These are phyloP conservation scores for Piper longum DNA, from an alignment of 164 flowering plant genomes.

Conservation along the genomic window DNA sequence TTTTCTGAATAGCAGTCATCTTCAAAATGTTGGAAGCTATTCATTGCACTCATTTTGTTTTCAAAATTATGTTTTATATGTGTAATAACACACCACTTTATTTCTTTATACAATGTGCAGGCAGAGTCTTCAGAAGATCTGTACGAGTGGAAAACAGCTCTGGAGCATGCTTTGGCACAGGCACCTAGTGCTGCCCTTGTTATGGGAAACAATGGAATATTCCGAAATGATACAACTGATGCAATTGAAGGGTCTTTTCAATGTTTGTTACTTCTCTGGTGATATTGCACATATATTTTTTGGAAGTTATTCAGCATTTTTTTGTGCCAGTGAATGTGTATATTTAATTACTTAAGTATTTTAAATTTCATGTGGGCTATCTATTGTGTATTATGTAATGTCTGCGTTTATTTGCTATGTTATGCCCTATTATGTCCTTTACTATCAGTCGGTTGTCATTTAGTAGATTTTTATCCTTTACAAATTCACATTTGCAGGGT, in stretches of 20 bases:
- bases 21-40: background rate
- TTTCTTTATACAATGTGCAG: slow-evolving; percentile 20
- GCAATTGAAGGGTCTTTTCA: slow-evolving; percentile 66
- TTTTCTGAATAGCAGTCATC: background rate
- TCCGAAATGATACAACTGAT: slow-evolving; percentile 69
- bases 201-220: slow-evolving; percentile 96
- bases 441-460: too few relatives aligned
- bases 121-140: slow-evolving; percentile 94
- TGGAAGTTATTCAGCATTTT: too few relatives aligned
- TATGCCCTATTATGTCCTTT: too few relatives aligned
- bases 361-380: background rate
- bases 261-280: slow-evolving; percentile 36
- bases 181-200: slow-evolving; percentile 98
- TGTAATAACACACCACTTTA: background rate
- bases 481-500: too few relatives aligned
- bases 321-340: background rate
- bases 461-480: too few relatives aligned
- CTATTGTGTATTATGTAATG: background rate
- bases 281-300: background rate
- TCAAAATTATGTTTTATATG: background rate
- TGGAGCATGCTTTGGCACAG: slow-evolving; percentile 90
- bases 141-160: slow-evolving; percentile 94
- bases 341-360: background rate
- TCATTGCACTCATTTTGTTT: background rate
- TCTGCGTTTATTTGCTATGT: background rate